Base-by-base conservation (phyloP, 2,329 filamentous ascomycete species). In the Stenocarpella maydis region DNA sequence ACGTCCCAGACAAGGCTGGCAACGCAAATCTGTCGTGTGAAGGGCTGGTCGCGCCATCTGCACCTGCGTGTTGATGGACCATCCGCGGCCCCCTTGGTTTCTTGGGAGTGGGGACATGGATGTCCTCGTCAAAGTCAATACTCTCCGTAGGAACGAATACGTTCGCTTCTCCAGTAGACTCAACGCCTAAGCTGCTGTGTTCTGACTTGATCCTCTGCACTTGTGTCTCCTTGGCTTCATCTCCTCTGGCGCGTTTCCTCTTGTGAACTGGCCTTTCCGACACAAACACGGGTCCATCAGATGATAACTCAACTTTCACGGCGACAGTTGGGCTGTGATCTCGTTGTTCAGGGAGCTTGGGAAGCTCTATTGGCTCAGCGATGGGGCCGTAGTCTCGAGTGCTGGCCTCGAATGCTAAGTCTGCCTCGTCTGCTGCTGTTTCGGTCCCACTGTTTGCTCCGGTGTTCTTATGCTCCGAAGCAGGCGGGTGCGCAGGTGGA, bases 61-160 rank as follows among this genome's bases (percentile, higher is more conserved):
- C 14, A 4, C 24, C 26, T 45, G 69, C 26, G n/a, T 24, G 31
- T 21, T 60, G 53, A 14, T 55, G n/a, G 14, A 17, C 17, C 24
- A 41, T 21, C 17, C 12, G 28, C 8, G 50, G 14, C 14, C 8
- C 37, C 55, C 37, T 71, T 55, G 76, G 75, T 71, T 84, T 82
- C 72, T 79, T 79, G 63, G 81, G 82, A 15, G 82, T 87, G 64
- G 81, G 76, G 74, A 84, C 79, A 55, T 78, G 73, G 21, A 80
- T 77, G 9, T 82, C 84, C 50, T 84, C 82, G 74, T 89, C 86
- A 14, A 91, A 80, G 74, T 92, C 89, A 63, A 91, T 82, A 66
- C 88, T 91, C 64, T 89, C 88, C 49, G 86, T 81, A 0, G 83
- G 80, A 24, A 78, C 74, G 69, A 83, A 80, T 12, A 72, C 70